Evolutionary conservation across 1,139 yeast species (phyloP), one percentile per base, ranked within the genome.

Genomic region (Geotrichum restrictum): DNA sequence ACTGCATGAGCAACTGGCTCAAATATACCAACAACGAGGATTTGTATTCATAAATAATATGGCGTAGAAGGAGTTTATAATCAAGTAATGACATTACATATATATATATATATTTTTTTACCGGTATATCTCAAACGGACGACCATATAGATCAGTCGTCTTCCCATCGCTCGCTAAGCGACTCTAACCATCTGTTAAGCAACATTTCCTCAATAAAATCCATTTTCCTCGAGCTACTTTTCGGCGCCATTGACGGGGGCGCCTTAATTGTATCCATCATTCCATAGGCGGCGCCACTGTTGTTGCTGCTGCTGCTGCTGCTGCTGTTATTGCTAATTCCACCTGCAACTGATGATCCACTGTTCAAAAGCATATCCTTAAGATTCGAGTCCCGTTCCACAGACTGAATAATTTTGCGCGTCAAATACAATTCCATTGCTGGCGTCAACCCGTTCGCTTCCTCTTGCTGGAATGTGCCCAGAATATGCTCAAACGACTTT

Each of bases 1-100:
- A 86, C 63, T 88, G 96, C 66, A 73, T 84, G 72, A 78, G 81
- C 1, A 80, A 78, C 42, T 88, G 95, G 93, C 75, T 86, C 57
- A 80, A 81, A 36, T 45, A 50, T 24, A 37, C 48, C 6, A 31
- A 49, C 10, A 49, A 43, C 40, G 52, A 49, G 37, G 52, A 49
- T 44, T 33, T 49, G 33, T 49, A 49, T 39, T 16, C 45, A 16
- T 41, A 14, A 16, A 22, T 10, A 4, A 3, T 39, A 8, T 22
- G 3, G 13, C 7, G 36, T 8, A 24, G 29, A 24, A 24, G 29
- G 29, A 24, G 29, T 5, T 5, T 5, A 5, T 24, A 24, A 24
- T 8, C 8, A n/a, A n/a, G n/a, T n/a, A n/a, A n/a, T n/a, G n/a
- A n/a, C n/a, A n/a, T n/a, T n/a, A n/a, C n/a, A n/a, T n/a, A n/a